These are phyloP conservation scores for Syncephalis plumigaleata DNA, from an alignment of 371 early-diverging fungal species.

Conservation along the genomic window DNA sequence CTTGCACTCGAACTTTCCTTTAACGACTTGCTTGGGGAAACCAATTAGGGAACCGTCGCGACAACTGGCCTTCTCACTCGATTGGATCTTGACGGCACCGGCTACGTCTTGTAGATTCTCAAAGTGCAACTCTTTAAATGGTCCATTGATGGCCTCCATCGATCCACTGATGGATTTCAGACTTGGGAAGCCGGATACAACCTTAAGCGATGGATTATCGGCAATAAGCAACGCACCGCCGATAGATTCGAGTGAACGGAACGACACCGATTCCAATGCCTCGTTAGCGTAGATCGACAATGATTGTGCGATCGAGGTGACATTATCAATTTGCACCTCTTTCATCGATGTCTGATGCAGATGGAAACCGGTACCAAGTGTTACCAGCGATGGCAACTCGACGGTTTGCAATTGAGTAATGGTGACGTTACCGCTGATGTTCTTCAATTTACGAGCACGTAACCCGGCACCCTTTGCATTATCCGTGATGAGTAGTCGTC, in stretches of 20 bases:
- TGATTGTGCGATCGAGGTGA: slow-evolving; percentile 21
- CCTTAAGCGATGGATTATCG: slow-evolving; percentile 18
- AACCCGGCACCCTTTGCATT: slow-evolving; percentile 4
- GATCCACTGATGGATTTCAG: slow-evolving; percentile 27
- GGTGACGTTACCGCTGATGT: slow-evolving; percentile 9
- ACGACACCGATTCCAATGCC: slow-evolving; percentile 16
- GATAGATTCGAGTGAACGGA: slow-evolving; percentile 18
- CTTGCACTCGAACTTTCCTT: too few species aligned
- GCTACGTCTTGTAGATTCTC: slow-evolving; percentile 18
- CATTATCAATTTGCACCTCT: slow-evolving; percentile 12
- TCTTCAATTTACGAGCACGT: slow-evolving; percentile 7
- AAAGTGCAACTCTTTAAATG: slow-evolving; percentile 19
- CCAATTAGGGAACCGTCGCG: too few species aligned
- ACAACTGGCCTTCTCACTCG: slow-evolving; percentile 7
- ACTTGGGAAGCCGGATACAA: slow-evolving; percentile 19
- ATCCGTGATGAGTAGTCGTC: slow-evolving; percentile 6
- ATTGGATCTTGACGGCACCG: slow-evolving; percentile 13
- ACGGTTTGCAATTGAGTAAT: slow-evolving; percentile 9
- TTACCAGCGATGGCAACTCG: slow-evolving; percentile 14
- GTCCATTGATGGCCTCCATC: slow-evolving; percentile 20
- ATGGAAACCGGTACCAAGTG: slow-evolving; percentile 17
- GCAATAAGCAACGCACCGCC: slow-evolving; percentile 29
- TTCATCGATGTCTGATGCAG: slow-evolving; percentile 24
- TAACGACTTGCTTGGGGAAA: too few species aligned
- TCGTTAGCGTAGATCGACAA: slow-evolving; percentile 23